Conservation (phyloP, 805 yeast genomes). For the Suhomyces prunicola region DNA sequence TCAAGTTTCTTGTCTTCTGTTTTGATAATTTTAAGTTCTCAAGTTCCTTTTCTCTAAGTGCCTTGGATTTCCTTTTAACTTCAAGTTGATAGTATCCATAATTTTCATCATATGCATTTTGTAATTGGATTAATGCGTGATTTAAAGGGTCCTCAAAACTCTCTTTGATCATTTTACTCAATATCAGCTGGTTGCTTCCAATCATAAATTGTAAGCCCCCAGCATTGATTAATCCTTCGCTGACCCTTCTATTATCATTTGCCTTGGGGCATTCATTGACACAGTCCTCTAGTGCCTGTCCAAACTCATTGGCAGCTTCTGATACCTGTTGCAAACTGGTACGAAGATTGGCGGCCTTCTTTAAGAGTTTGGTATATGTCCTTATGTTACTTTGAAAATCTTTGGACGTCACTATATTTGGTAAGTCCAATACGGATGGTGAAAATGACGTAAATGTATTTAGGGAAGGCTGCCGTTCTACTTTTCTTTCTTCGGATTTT, state of each 20-base stretch:
- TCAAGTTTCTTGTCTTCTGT: slow-evolving; percentile 59
- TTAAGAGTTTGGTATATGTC: slow-evolving; percentile 46
- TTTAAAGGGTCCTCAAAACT: slow-evolving; percentile 54
- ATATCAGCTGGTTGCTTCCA: slow-evolving; percentile 72
- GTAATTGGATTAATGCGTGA: slow-evolving; percentile 43
- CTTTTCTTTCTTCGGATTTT: slow-evolving; percentile 4
- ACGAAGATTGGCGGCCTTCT: slow-evolving; percentile 46
- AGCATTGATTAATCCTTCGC: slow-evolving; percentile 65
- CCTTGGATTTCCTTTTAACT: slow-evolving; percentile 49
- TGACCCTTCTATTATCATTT: slow-evolving; percentile 23
- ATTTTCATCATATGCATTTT: slow-evolving; percentile 40
- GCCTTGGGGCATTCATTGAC: slow-evolving; percentile 27
- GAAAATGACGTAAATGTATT: slow-evolving; percentile 45
- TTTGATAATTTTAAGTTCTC: slow-evolving; percentile 58
- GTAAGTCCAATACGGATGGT: slow-evolving; percentile 56
- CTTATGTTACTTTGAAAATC: slow-evolving; percentile 53
- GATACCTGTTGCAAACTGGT: slow-evolving; percentile 47
- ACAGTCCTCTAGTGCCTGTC: slow-evolving; percentile 57
- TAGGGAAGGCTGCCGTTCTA: slow-evolving; percentile 30
- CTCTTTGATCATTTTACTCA: slow-evolving; percentile 54
- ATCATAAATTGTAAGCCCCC: slow-evolving; percentile 75
- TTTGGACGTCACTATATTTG: slow-evolving; percentile 55
- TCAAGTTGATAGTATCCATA: slow-evolving; percentile 54
- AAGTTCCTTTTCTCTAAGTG: slow-evolving; percentile 57
- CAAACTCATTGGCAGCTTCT: slow-evolving; percentile 66